Conservation (phyloP, 805 yeast genomes). For the Starmerella vitae region DNA sequence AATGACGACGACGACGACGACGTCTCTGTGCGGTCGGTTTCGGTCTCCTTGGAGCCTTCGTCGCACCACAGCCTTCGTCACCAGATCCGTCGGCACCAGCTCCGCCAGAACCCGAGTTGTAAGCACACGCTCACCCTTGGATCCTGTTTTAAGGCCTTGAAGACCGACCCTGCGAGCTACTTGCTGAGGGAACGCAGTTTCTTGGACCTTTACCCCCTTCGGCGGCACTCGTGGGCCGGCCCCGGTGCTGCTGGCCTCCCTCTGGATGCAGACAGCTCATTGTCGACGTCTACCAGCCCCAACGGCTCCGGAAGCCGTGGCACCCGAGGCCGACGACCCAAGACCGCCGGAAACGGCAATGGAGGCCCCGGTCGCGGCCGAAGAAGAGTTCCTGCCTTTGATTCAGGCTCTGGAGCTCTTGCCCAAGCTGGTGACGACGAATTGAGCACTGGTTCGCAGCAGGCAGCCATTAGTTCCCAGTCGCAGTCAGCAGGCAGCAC, state of each 20-base stretch:
- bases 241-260: slow-evolving; percentile 4
- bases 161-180: slow-evolving; percentile 24
- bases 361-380: slow-evolving; percentile 3
- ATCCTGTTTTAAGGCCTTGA: slow-evolving; percentile 23
- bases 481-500: no score
- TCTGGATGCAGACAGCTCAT: slow-evolving; percentile 1
- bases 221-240: slow-evolving; percentile 26
- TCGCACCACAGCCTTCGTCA: background rate
- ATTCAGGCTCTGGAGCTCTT: background rate
- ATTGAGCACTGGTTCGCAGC: background rate
- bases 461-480: background rate
- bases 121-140: no score
- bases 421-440: background rate
- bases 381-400: slow-evolving; percentile 1
- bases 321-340: slow-evolving; percentile 4
- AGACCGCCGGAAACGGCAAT: background rate
- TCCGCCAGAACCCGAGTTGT: background rate
- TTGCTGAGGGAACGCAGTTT: slow-evolving; percentile 24
- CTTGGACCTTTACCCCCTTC: slow-evolving; percentile 24
- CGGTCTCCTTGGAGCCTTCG: no score
- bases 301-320: slow-evolving; percentile 1
- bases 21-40: background rate
- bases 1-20: slow-evolving; percentile 2
- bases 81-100: background rate
- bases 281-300: slow-evolving; percentile 1